These are phyloP conservation scores for Pseudogymnoascus sp. DNA, from an alignment of 2,329 filamentous ascomycete genomes.

Conservation along the genomic window DNA sequence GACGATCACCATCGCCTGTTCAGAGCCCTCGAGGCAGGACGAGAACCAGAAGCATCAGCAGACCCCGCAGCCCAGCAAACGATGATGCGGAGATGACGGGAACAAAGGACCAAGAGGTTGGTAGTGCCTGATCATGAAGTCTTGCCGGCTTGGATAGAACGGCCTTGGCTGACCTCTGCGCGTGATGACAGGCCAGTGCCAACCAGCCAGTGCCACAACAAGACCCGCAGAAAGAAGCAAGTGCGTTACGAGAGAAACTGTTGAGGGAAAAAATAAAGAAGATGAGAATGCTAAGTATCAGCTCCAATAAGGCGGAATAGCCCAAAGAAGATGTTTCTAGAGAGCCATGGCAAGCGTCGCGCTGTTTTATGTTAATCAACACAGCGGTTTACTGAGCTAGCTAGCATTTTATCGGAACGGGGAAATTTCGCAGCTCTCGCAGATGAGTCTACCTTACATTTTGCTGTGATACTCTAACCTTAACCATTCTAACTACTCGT, in stretches of 20 bases:
- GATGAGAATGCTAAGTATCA: conserved; percentile 44
- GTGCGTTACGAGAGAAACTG: conserved; percentile 41
- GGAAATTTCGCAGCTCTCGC: not conserved
- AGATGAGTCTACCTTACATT: not conserved
- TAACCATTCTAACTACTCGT: not conserved
- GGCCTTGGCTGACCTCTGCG: conserved; percentile 5
- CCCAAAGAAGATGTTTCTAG: not conserved
- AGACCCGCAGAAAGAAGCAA: conserved; percentile 35
- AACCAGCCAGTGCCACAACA: conserved; percentile 13
- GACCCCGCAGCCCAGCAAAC: not conserved
- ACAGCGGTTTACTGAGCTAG: conserved; percentile 1
- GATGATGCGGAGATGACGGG: conserved; percentile 1
- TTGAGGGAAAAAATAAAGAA: conserved; percentile 47
- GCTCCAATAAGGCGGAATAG: conserved; percentile 13
- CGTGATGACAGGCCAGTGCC: not conserved
- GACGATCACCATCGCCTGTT: conserved; percentile 16
- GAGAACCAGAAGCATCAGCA: conserved; percentile 4
- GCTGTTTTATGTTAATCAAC: not conserved
- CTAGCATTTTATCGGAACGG: not conserved
- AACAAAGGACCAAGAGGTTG: conserved; percentile 28
- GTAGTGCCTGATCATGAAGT: conserved; percentile 29
- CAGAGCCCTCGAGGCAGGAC: not conserved
- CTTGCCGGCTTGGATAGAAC: not conserved
- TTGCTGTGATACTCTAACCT: not conserved
- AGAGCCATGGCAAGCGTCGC: not conserved